Evolutionary conservation across 2,329 filamentous ascomycete genomes (phyloP).

Genomic region (Sclerotinia trifoliorum): DNA sequence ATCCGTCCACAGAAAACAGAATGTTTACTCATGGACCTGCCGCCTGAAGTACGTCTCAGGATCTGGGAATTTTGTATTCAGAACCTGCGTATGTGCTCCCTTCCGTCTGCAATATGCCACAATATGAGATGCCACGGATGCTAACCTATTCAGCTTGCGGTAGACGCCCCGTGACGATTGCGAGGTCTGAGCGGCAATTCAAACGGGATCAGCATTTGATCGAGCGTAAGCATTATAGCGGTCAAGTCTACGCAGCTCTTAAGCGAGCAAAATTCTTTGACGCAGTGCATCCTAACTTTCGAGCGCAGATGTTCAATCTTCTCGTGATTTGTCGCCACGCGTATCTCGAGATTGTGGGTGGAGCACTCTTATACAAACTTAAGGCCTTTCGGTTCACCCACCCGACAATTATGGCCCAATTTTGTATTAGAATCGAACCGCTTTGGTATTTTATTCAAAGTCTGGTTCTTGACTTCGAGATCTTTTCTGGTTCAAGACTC

Average conservation of each 20-base stretch:
- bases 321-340: not conserved
- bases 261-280: not conserved
- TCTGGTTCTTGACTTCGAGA: not conserved
- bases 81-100: not conserved
- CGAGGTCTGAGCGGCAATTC: not conserved
- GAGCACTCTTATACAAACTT: not conserved
- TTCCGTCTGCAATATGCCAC: not conserved
- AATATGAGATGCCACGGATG: not conserved
- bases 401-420: fast-evolving
- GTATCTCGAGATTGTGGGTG: not conserved
- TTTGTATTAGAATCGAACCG: not conserved
- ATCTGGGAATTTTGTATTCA: not conserved
- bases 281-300: not conserved
- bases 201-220: not conserved
- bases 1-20: not conserved
- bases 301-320: not conserved
- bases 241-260: fast-evolving
- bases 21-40: not conserved
- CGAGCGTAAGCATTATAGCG: too few species aligned
- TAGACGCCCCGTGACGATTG: not conserved
- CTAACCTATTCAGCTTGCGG: not conserved
- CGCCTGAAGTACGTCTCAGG: not conserved
- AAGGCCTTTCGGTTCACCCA: not conserved
- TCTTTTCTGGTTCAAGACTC: not conserved
- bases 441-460: not conserved